phyloP scores from a whole-genome alignment of 2,329 filamentous ascomycete genomes.

The Pyrenophora seminiperda region DNA sequence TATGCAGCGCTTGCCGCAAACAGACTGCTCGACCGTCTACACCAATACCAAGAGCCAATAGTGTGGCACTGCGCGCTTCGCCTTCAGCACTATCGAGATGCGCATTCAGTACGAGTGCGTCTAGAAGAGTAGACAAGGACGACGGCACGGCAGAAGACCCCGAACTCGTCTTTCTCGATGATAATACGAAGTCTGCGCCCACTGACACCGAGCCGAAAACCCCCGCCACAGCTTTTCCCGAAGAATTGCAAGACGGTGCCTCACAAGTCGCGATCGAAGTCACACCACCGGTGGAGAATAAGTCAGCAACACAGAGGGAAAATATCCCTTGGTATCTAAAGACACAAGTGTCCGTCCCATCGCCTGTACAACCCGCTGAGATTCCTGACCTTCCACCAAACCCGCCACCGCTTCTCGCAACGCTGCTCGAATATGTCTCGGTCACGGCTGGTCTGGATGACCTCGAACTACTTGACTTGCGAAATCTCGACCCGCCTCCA shows the following conservation, averaged over 20 bases:
- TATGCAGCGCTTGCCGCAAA: slow-evolving; percentile 33
- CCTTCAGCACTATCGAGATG: slow-evolving; percentile 16
- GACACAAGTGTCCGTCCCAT: slow-evolving; percentile 52
- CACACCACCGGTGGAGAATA: slow-evolving; percentile 5
- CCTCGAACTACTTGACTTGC: slow-evolving; percentile 79
- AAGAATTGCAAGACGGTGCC: slow-evolving; percentile 7
- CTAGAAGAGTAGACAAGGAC: slow-evolving; percentile 21
- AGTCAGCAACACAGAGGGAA: slow-evolving; percentile 11
- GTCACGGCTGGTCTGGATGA: slow-evolving; percentile 86
- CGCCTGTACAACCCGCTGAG: slow-evolving; percentile 57
- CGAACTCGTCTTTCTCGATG: slow-evolving; percentile 20
- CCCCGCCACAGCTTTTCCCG: neutral
- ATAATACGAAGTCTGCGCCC: neutral
- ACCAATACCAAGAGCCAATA: slow-evolving; percentile 6
- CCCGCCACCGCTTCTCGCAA: slow-evolving; percentile 71
- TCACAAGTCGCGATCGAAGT: slow-evolving; percentile 8
- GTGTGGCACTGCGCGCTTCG: slow-evolving; percentile 10
- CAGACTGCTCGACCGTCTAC: slow-evolving; percentile 13
- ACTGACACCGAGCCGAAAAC: neutral
- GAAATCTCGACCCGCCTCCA: slow-evolving; percentile 80
- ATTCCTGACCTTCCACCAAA: slow-evolving; percentile 69
- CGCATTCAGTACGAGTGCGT: slow-evolving; percentile 29
- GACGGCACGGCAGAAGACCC: slow-evolving; percentile 16
- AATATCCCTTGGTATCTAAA: slow-evolving; percentile 79
- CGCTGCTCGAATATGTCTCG: slow-evolving; percentile 77